These are phyloP conservation scores for Aureobasidium sp. DNA, from an alignment of 2,329 filamentous ascomycete genomes.

Conservation along the genomic window DNA sequence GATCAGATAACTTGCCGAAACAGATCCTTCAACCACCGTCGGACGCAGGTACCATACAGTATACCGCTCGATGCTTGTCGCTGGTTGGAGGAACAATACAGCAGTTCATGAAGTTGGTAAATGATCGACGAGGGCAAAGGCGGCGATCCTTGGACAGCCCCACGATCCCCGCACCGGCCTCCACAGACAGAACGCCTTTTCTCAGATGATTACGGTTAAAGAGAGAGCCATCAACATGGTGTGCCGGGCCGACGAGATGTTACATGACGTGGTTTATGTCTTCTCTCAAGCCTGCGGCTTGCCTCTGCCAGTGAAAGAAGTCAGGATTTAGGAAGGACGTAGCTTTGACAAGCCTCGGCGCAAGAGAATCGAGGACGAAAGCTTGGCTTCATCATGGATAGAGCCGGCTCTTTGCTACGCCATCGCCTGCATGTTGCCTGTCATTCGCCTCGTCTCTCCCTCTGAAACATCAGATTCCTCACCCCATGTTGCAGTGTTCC, in stretches of 20 bases:
- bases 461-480: background rate
- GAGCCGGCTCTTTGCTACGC: background rate
- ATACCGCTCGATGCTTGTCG: background rate
- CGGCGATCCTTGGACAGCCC: background rate
- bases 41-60: background rate
- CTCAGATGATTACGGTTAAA: background rate
- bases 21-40: background rate
- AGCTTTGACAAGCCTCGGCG: background rate
- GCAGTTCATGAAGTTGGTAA: background rate
- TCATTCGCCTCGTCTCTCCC: background rate
- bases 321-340: background rate
- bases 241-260: background rate
- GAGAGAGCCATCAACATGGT: background rate
- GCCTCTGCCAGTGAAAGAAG: background rate
- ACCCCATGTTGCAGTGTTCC: too few relatives aligned
- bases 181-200: background rate
- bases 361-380: background rate
- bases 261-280: background rate
- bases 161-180: constrained; percentile 7
- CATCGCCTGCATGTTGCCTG: background rate
- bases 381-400: background rate
- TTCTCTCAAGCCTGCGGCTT: background rate
- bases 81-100: constrained; percentile 8
- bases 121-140: constrained; percentile 3
- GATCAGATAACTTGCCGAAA: background rate